A percentile compares a stretch with the other conserved stretches of the same genome.
These are phyloP conservation scores for Vanderwaltozyma yarrowii DNA, from an alignment of 805 yeast genomes.

Conservation along the genomic window DNA sequence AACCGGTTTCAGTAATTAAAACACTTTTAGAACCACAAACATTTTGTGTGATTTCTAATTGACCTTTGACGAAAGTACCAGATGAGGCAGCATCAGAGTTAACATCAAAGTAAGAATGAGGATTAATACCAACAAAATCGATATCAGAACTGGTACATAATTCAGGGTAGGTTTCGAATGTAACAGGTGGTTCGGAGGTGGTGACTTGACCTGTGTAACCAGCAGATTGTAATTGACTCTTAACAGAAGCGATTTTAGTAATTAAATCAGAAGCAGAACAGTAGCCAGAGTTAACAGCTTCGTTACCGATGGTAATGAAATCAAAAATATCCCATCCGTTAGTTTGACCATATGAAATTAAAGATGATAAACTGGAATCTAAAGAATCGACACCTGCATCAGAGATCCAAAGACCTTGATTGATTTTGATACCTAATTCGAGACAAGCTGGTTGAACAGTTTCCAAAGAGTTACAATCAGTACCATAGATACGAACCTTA, in stretches of 20 bases:
- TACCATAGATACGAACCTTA: constrained; percentile 71
- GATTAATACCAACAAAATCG: constrained; percentile 78
- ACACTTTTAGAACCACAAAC: constrained; percentile 49
- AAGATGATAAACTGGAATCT: constrained; percentile 43
- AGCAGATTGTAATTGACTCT: constrained; percentile 43
- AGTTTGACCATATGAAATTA: constrained; percentile 43
- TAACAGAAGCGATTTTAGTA: constrained; percentile 54
- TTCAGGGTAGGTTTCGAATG: constrained; percentile 49
- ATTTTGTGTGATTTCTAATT: constrained; percentile 42
- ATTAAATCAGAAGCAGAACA: constrained; percentile 53
- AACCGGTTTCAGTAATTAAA: constrained; percentile 77
- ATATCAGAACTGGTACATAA: constrained; percentile 62
- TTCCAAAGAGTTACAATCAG: constrained; percentile 65
- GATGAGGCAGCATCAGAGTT: constrained; percentile 52
- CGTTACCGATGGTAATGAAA: constrained; percentile 77
- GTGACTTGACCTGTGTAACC: constrained; percentile 73
- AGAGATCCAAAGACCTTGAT: constrained; percentile 83
- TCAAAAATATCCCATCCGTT: constrained; percentile 68
- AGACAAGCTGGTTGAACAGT: constrained; percentile 55
- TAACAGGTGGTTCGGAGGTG: constrained; percentile 85
- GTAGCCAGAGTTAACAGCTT: constrained; percentile 62
- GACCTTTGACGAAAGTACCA: constrained; percentile 60
- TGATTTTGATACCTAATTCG: constrained; percentile 54
- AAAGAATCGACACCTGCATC: constrained; percentile 57
- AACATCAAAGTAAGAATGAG: constrained; percentile 76